Percentiles rank a stretch among this genome's conserved stretches.
These are phyloP conservation scores for Ochetophila trinervis DNA, from an alignment of 306 rosid genomes.

Conservation along the genomic window DNA sequence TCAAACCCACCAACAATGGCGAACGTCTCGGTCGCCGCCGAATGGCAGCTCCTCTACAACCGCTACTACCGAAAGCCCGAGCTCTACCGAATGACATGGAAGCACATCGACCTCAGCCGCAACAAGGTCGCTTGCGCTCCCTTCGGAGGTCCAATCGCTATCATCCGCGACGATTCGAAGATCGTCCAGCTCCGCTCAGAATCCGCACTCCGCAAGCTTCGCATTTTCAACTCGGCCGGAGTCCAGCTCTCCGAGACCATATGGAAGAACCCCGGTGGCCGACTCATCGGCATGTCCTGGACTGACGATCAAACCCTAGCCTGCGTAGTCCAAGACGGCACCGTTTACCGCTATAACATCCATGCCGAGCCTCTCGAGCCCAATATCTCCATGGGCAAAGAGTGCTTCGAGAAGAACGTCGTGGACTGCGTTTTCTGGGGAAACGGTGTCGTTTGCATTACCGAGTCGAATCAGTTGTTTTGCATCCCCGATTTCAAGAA, in stretches of 20 bases:
- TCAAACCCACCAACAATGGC: slow-evolving; percentile 44
- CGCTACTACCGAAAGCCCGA: slow-evolving; percentile 92
- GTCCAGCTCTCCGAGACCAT: slow-evolving; percentile 61
- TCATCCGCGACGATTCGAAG: slow-evolving; percentile 95
- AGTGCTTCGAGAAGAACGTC: slow-evolving; percentile 80
- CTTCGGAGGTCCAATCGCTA: slow-evolving; percentile 87
- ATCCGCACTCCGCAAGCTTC: slow-evolving; percentile 92
- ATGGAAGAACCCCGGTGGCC: slow-evolving; percentile 87
- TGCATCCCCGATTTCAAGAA: slow-evolving; percentile 70
- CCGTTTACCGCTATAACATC: slow-evolving; percentile 68
- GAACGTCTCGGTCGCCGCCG: slow-evolving; percentile 92
- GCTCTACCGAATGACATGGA: slow-evolving; percentile 73
- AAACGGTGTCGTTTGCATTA: slow-evolving; percentile 74
- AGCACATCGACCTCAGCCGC: slow-evolving; percentile 76
- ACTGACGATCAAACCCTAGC: slow-evolving; percentile 72
- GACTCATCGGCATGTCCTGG: slow-evolving; percentile 82
- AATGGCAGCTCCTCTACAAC: slow-evolving; percentile 96
- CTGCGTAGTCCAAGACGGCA: slow-evolving; percentile 90
- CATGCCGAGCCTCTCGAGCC: slow-evolving; percentile 69
- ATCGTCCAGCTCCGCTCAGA: slow-evolving; percentile 96
- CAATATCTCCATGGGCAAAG: slow-evolving; percentile 71
- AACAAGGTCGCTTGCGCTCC: slow-evolving; percentile 90
- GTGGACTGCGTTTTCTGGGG: slow-evolving; percentile 91
- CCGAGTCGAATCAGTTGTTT: slow-evolving; percentile 60
- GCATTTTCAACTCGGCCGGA: slow-evolving; percentile 79